Percentiles rank a stretch among this genome's conserved stretches.
Evolutionary conservation across 495 filamentous ascomycete species (phyloP).

Genomic region (Darksidea phi): DNA sequence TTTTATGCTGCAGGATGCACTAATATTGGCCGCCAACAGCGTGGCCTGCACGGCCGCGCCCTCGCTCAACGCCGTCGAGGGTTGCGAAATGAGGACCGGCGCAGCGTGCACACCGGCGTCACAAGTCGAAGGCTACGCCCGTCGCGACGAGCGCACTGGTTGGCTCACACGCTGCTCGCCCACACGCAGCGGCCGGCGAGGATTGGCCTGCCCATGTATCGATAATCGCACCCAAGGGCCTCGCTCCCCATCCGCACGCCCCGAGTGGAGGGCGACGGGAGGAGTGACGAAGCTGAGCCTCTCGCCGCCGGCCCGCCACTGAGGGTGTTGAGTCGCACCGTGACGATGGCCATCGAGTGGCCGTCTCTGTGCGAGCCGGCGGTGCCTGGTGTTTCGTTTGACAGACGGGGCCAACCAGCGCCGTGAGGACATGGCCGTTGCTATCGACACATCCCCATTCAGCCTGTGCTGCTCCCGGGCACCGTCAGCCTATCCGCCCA

Average conservation of each 20-base stretch:
- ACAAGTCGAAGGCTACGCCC: constrained; percentile 4
- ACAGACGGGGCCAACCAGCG: background rate
- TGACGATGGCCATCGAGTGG: background rate
- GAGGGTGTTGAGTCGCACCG: background rate
- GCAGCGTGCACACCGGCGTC: constrained; percentile 17
- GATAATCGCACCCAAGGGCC: background rate
- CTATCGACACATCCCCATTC: constrained; percentile 8
- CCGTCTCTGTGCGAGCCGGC: background rate
- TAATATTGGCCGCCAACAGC: constrained; percentile 35
- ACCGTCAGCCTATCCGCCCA: constrained; percentile 32
- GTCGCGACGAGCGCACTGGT: background rate
- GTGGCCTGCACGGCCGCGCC: constrained; percentile 6
- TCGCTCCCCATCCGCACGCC: constrained; percentile 5
- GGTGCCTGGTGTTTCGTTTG: constrained; percentile 24
- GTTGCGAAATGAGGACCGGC: constrained; percentile 32
- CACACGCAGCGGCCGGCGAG: background rate
- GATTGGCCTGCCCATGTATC: constrained; percentile 8
- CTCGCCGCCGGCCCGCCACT: constrained; percentile 7
- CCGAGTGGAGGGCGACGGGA: background rate
- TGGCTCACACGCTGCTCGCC: constrained; percentile 3
- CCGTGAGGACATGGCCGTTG: background rate
- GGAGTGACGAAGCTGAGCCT: background rate
- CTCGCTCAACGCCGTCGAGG: constrained; percentile 12
- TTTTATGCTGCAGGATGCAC: constrained; percentile 38
- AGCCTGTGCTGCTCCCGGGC: constrained; percentile 16